Conservation (phyloP, 78 protist species). For the Bigelowiella natans region DNA sequence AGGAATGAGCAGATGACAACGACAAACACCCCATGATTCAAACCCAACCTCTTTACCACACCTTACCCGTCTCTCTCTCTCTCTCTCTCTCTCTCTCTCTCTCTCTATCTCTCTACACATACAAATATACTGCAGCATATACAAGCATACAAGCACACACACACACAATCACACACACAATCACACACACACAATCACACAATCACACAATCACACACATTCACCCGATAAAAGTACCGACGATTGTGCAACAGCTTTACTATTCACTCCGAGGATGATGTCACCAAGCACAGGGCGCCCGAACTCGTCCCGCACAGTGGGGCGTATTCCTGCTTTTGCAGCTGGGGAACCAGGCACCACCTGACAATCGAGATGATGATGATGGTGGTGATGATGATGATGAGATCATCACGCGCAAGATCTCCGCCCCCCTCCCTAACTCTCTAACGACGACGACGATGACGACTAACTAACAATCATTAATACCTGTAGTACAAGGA, state of each 20-base stretch:
- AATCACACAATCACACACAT: background rate
- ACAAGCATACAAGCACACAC: background rate
- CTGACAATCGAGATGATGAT: background rate
- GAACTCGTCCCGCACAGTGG: background rate
- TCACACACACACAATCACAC: background rate
- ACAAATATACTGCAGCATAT: background rate
- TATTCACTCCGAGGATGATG: background rate
- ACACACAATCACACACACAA: background rate
- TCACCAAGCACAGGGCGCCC: background rate
- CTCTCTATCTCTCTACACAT: background rate
- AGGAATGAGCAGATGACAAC: background rate
- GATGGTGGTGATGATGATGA: no score
- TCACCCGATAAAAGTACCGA: background rate
- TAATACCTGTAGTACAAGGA: background rate
- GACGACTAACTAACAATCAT: no score
- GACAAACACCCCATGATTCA: background rate
- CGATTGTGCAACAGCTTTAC: background rate
- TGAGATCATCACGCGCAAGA: no score
- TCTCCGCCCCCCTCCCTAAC: no score
- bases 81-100: no score
- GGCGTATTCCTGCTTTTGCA: background rate
- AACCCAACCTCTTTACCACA: no score
- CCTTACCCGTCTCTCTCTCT: no score
- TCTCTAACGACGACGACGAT: no score
- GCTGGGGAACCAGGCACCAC: background rate